Base-by-base conservation (phyloP, 352 stramenopile species). In the Phytophthora brassicae region DNA sequence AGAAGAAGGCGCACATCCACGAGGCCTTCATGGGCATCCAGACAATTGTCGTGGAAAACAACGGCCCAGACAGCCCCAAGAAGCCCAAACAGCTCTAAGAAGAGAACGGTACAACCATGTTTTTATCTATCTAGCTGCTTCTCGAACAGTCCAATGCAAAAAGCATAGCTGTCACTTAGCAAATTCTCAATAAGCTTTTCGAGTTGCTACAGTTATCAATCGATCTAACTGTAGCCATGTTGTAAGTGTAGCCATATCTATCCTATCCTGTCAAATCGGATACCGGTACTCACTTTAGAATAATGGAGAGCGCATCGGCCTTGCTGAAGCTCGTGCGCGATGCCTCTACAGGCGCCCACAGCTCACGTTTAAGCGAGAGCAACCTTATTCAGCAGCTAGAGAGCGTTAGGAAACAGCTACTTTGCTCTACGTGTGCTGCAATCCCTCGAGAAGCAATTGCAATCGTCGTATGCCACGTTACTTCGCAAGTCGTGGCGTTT, bases 21-120 rank as follows among this genome's bases (percentile, higher is more conserved):
- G 55, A 79, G 35, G 76, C 70, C n/a, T 65, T 63, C 38, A 66
- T 89, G 26, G 81, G 81, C 17, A 88, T 92, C 51, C 66, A 89
- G 53, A 89, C 81, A 5, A 88, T 92, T 35, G 62, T 85, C 19
- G 69, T 92, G 44, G 74, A 82, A 31, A 45, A 72, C 17, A 38
- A 65, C 19, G 43, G 24, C 5, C 38, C 29, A 9, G 46, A 45
- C 3, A 65, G 41, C 31, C 47, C 56, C 0, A 69, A 70, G 47
- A 81, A 81, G 39, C 36, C 52, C 41, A 80, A 80, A 39, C 56
- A 75, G 31, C 60, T 80, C 23, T 79, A 67, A 70, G 12, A 50
- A 43, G 31, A 6, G 39, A 4, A 8, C 2, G 35, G 13, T n/a
- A 16, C 20, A 6, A 63, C 19, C 19, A 22, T 63, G 45, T 45